phyloP scores from a whole-genome alignment of 2,329 filamentous ascomycete genomes.

The Cordyceps fumosorosea region DNA sequence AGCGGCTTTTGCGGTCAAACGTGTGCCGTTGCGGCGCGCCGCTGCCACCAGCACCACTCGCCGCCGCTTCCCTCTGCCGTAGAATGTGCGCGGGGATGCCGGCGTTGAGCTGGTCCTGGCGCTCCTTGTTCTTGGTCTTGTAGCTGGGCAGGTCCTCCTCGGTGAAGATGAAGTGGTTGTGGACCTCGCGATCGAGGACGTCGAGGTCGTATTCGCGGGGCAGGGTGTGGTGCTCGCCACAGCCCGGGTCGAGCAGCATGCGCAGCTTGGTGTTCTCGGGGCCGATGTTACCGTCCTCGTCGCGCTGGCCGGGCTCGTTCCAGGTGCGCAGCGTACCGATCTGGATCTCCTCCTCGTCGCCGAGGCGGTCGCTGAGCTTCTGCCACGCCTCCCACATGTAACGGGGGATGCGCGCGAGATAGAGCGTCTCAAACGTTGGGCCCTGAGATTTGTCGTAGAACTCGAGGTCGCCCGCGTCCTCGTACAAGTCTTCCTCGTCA shows the following conservation, averaged over 20 bases:
- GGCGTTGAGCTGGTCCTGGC: conserved; percentile 49
- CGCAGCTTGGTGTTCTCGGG: conserved; percentile 33
- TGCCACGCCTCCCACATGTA: conserved; percentile 77
- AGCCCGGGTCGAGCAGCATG: conserved; percentile 61
- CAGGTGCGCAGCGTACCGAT: conserved; percentile 67
- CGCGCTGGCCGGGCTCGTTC: conserved; percentile 46
- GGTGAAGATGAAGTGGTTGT: conserved; percentile 86
- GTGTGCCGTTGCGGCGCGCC: conserved; percentile 37
- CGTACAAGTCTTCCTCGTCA: conserved; percentile 63
- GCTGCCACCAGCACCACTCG: conserved; percentile 13
- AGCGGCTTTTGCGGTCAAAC: conserved; percentile 38
- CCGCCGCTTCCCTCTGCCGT: conserved; percentile 28
- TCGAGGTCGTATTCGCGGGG: conserved; percentile 85
- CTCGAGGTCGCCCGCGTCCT: conserved; percentile 50
- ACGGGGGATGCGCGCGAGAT: conserved; percentile 71
- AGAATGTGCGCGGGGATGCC: conserved; percentile 54
- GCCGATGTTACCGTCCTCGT: conserved; percentile 30
- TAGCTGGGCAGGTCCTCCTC: conserved; percentile 75
- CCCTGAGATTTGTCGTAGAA: conserved; percentile 42
- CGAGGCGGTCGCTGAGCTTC: conserved; percentile 46
- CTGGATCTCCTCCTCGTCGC: conserved; percentile 75
- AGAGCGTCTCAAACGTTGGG: conserved; percentile 44
- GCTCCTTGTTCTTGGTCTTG: conserved; percentile 42
- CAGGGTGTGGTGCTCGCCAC: conserved; percentile 64
- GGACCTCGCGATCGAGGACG: conserved; percentile 54